Evolutionary conservation across 169 alveolate species (phyloP), one percentile per base, ranked within the genome.

Genomic region (Plasmodium adleri): DNA sequence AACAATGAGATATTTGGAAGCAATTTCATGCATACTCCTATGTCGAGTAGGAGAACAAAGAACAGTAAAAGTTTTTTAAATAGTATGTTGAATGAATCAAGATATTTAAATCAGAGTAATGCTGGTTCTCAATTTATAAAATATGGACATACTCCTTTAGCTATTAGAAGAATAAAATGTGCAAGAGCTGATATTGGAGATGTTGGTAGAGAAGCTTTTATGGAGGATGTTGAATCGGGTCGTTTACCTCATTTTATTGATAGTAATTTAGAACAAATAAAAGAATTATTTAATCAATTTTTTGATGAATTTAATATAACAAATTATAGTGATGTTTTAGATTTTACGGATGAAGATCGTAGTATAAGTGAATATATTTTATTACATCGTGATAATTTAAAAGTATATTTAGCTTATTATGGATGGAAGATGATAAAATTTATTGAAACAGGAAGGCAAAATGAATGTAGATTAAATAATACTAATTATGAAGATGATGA

Each of bases 131-230:
- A 92, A 64, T 93, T 90, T 87, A 58, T 94, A 17, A 78, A 88
- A 85, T 95, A 94, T 70, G 97, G 97, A 20, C 93, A 94, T 62
- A 95, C 97, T 3, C 97, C 97, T 10, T 74, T 88, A 63, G 96
- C 95, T 26, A 66, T 95, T 10, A 88, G 96, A 63, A 88, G 97
- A 20, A 94, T 95, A 15, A 88, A 96, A 56, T 92, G 92, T 22
- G 97, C 97, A 28, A 90, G 97, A 26, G 94, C 95, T 26, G 97
- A 95, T 58, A 91, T 95, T 3, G 97, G 97, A 28, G 97, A 95
- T 71, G 94, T 95, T 93, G 97, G 97, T 10, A 90, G 97, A 72
- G 97, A 93, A 66, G 88, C 94, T 22, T 88, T 93, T 76, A 94
- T 95, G 96, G 95, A 95, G 52, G 96, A 95, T 47, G 91, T 52